Evolutionary conservation across 495 filamentous ascomycete species (phyloP), one percentile per base, ranked within the genome.

Genomic region (Glutinoglossum americanum): DNA sequence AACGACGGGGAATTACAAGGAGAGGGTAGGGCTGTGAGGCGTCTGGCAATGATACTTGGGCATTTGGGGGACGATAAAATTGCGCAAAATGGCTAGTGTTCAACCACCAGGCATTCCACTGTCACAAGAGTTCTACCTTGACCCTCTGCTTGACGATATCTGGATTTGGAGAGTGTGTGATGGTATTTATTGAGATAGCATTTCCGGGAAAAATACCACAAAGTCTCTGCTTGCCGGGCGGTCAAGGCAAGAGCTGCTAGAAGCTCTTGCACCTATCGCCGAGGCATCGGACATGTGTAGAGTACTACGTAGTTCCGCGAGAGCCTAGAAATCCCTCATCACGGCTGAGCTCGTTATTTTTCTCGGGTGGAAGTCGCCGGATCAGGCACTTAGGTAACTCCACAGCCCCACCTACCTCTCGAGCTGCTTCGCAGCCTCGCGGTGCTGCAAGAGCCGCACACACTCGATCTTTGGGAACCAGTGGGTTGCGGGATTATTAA

Each of bases 1-100:
- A 57, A n/a, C 5, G 61, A 59, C 45, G 60, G 65, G 25, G 58
- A 60, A 15, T 4, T 30, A 25, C 25, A 23, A 39, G n/a, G 11
- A 45, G 27, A 37, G 37, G 54, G 27, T 13, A 41, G 32, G 28
- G 54, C 54, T 26, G 54, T 56, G 10, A 37, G 54, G 54, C 32
- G 54, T 7, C 17, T 56, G 27, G 54, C 32, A 23, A 25, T 56
- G 54, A 41, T 56, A 41, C 23, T 56, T 27, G 54, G 23, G 32
- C 54, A 56, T 26, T 17, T 56, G 32, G 9, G 15, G 26, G 49
- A 32, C 11, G 11, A 53, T 30, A 27, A 53, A 53, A 28, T 27
- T 7, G 9, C 28, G 5, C 28, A 53, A 6, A 32, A 53, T 28
- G 23, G 23, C 7, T 27, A 32, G 49, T 25, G 11, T 53, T 23